Conservation (phyloP, 306 rosid species). For the Dryas drummondii region DNA sequence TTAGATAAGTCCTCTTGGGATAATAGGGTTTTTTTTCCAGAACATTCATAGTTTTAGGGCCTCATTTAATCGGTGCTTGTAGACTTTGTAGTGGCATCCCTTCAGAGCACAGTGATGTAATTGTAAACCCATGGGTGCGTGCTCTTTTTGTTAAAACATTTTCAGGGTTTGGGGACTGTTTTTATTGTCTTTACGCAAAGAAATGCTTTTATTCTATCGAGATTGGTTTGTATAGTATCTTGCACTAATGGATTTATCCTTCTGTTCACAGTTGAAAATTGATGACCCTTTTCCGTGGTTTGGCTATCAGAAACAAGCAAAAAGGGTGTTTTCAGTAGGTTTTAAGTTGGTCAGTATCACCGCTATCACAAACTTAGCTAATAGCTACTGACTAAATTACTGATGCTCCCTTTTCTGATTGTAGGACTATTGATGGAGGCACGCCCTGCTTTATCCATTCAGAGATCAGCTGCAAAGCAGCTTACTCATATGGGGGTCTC, state of each 20-base stretch:
- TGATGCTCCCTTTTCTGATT: conserved; percentile 35
- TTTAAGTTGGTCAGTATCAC: conserved; percentile 46
- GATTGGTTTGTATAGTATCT: conserved; percentile 30
- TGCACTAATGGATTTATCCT: conserved; percentile 10
- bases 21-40: background rate
- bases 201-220: conserved; percentile 14
- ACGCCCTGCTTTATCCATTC: conserved; percentile 58
- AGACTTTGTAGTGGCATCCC: background rate
- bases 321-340: conserved; percentile 22
- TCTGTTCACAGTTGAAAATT: conserved; percentile 37
- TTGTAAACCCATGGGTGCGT: background rate
- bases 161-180: background rate
- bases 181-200: conserved; percentile 27
- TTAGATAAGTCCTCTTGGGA: background rate
- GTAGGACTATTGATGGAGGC: conserved; percentile 74
- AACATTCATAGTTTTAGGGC: background rate
- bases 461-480: conserved; percentile 63
- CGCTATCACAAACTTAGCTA: conserved; percentile 19
- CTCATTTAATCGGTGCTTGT: background rate
- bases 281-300: conserved; percentile 48
- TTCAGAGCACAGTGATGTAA: background rate
- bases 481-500: conserved; percentile 62
- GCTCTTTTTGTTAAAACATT: background rate
- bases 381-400: conserved; percentile 25
- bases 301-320: conserved; percentile 38